These are phyloP conservation scores for Zygosaccharomyces bisporus DNA, from an alignment of 805 yeast genomes.

Conservation along the genomic window DNA sequence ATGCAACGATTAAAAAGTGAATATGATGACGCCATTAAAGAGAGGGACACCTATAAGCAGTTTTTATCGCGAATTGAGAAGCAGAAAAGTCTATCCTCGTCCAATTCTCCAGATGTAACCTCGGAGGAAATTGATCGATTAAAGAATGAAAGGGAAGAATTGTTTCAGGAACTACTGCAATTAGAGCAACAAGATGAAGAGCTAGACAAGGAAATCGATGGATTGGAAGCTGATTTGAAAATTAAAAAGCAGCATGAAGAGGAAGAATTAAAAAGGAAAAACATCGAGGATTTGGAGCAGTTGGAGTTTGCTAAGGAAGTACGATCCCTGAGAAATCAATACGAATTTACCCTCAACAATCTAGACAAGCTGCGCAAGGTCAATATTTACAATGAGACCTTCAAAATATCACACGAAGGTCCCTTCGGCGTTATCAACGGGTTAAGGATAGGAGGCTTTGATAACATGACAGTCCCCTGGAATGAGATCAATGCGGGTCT, in stretches of 20 bases:
- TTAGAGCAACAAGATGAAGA: constrained; percentile 39
- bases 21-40: constrained; percentile 69
- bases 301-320: constrained; percentile 49
- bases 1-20: constrained; percentile 61
- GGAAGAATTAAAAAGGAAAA: constrained; percentile 45
- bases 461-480: constrained; percentile 69
- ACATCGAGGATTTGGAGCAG: constrained; percentile 53
- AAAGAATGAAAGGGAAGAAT: constrained; percentile 25
- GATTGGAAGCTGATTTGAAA: constrained; percentile 48
- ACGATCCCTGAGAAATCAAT: constrained; percentile 58
- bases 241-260: constrained; percentile 47
- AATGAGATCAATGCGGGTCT: constrained; percentile 87
- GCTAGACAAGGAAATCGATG: constrained; percentile 42
- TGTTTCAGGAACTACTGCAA: constrained; percentile 22
- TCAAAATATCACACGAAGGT: constrained; percentile 79
- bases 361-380: constrained; percentile 67
- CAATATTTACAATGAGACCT: constrained; percentile 80
- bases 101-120: constrained; percentile 19
- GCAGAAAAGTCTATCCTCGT: constrained; percentile 42
- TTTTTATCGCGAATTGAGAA: constrained; percentile 67
- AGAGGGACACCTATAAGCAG: constrained; percentile 71
- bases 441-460: constrained; percentile 68
- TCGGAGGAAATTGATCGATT: constrained; percentile 20
- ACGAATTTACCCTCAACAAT: constrained; percentile 58
- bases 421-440: constrained; percentile 86